phyloP scores from a whole-genome alignment of 768 basidiomycete species.

The Tricholoma terreum region DNA sequence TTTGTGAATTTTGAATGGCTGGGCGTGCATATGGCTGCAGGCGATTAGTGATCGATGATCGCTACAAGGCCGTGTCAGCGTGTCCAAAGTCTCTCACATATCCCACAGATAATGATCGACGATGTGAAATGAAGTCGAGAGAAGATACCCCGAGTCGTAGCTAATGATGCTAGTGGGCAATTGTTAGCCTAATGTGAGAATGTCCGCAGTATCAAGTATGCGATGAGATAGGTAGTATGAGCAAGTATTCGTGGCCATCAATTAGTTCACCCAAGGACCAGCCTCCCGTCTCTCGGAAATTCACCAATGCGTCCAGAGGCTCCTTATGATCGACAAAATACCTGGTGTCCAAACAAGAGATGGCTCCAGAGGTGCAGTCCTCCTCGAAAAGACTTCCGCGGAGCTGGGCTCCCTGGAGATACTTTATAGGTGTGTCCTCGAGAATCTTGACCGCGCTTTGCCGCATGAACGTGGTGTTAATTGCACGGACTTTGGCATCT shows the following conservation, averaged over 20 bases:
- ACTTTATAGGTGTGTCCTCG: neutral
- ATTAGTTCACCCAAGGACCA: slow-evolving; percentile 28
- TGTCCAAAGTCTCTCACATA: too few relatives aligned
- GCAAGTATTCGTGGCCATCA: slow-evolving; percentile 9
- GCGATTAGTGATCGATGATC: too few relatives aligned
- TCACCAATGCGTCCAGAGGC: slow-evolving; percentile 20
- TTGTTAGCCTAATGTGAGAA: too few relatives aligned
- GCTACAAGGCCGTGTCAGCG: too few relatives aligned
- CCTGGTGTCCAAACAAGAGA: slow-evolving; percentile 25
- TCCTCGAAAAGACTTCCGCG: neutral
- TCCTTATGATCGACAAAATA: slow-evolving; percentile 33
- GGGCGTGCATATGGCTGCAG: too few relatives aligned
- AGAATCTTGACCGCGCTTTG: neutral
- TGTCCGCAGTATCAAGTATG: too few relatives aligned
- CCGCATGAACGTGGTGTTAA: neutral
- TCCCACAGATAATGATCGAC: too few relatives aligned
- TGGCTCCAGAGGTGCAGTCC: slow-evolving; percentile 8
- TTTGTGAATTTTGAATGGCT: too few relatives aligned
- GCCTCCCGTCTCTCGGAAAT: slow-evolving; percentile 11
- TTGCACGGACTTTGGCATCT: neutral
- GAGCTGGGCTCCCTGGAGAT: neutral
- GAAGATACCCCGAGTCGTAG: too few relatives aligned
- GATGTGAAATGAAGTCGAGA: too few relatives aligned
- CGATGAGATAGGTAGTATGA: neutral
- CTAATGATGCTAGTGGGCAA: too few relatives aligned